These are phyloP conservation scores for Rhodotorula taiwanensis DNA, from an alignment of 768 basidiomycete genomes.

Conservation along the genomic window DNA sequence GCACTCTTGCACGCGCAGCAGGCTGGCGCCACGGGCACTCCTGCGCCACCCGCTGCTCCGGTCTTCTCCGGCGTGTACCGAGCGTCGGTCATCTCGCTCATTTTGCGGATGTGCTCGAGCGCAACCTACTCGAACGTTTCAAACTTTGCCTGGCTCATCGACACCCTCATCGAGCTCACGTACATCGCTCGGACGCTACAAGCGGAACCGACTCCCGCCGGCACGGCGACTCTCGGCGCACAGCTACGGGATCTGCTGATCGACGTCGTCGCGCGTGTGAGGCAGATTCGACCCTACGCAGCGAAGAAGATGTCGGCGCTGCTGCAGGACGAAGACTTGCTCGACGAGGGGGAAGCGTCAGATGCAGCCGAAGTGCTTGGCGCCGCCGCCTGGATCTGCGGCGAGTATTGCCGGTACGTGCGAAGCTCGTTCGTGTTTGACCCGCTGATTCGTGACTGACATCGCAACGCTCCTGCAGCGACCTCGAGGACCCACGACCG, in stretches of 20 bases:
- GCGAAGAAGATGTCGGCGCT: constrained; percentile 77
- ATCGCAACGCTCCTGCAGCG: constrained; percentile 49
- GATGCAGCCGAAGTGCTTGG: constrained; percentile 68
- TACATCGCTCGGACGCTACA: constrained; percentile 58
- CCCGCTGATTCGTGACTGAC: background rate
- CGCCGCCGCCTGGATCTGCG: constrained; percentile 95
- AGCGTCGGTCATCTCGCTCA: constrained; percentile 67
- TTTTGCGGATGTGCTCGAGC: constrained; percentile 73
- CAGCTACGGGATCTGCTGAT: constrained; percentile 77
- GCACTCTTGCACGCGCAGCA: constrained; percentile 30
- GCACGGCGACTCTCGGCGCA: constrained; percentile 56
- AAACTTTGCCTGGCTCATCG: constrained; percentile 97
- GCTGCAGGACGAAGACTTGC: constrained; percentile 67
- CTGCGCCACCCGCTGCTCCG: constrained; percentile 37
- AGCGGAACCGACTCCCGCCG: constrained; percentile 44
- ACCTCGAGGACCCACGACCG: constrained; percentile 69
- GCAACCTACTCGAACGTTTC: constrained; percentile 76
- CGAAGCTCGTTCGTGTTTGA: background rate
- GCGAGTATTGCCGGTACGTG: constrained; percentile 80
- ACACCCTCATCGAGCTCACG: constrained; percentile 83
- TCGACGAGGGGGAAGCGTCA: constrained; percentile 43
- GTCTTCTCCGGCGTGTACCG: constrained; percentile 78
- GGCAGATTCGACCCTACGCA: constrained; percentile 65
- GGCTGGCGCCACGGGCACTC: constrained; percentile 22
- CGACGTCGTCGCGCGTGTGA: constrained; percentile 77